A percentile compares a stretch with the other conserved stretches of the same genome.
These are phyloP conservation scores for Arachis monticola DNA, from an alignment of 331 rosid species.

Conservation along the genomic window DNA sequence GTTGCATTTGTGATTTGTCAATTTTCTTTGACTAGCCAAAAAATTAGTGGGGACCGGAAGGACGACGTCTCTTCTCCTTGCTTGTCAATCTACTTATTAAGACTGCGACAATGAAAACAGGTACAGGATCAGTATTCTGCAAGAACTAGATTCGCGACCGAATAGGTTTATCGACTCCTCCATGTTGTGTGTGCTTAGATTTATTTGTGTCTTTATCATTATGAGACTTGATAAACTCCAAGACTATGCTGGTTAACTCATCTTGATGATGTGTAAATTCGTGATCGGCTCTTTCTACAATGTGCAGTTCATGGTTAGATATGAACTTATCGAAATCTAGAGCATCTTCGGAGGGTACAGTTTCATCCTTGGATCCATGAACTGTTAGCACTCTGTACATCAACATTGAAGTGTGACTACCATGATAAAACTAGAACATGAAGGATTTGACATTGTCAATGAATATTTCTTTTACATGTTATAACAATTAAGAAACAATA, in stretches of 20 bases:
- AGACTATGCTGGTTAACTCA: conserved; percentile 60
- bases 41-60: background rate
- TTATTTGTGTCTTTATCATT: conserved; percentile 36
- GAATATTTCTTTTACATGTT: conserved; percentile 15
- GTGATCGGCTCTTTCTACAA: conserved; percentile 88
- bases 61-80: conserved; percentile 23
- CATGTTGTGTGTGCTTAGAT: conserved; percentile 31
- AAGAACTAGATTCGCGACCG: conserved; percentile 51
- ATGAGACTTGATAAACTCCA: conserved; percentile 58
- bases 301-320: conserved; percentile 65
- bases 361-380: conserved; percentile 87
- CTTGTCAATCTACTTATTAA: background rate
- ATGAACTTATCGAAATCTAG: conserved; percentile 65
- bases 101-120: conserved; percentile 12
- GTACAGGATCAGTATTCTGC: conserved; percentile 19
- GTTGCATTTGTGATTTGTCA: conserved; percentile 29
- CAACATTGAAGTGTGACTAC: conserved; percentile 34
- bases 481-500: conserved; percentile 33
- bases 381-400: conserved; percentile 77
- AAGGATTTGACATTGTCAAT: conserved; percentile 24
- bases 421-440: conserved; percentile 21
- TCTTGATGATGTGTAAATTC: conserved; percentile 68
- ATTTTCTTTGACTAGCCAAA: background rate
- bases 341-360: conserved; percentile 77
- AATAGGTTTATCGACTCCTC: conserved; percentile 37